Conservation (phyloP, 2,329 filamentous ascomycete genomes). For the Stagonosporopsis cucurbitacearum region DNA sequence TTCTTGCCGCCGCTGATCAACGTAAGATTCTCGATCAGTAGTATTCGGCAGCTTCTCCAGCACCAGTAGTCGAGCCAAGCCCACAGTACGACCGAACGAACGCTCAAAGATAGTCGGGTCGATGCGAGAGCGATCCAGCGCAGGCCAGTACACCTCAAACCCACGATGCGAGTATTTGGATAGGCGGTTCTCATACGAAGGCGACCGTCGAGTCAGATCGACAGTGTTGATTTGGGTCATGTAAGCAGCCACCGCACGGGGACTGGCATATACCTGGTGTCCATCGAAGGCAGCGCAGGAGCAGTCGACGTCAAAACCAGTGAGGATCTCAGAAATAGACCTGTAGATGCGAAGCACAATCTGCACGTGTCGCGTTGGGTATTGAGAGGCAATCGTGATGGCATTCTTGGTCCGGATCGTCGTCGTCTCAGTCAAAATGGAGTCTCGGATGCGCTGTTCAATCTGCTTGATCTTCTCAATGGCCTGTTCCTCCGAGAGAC, state of each 20-base stretch:
- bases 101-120: conserved; percentile 89
- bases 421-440: conserved; percentile 81
- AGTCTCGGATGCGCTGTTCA: conserved; percentile 75
- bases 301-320: conserved; percentile 88
- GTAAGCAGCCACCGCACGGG: conserved; percentile 77
- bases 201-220: conserved; percentile 78
- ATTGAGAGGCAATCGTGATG: conserved; percentile 83
- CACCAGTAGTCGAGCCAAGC: conserved; percentile 79
- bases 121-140: conserved; percentile 74
- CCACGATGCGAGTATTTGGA: conserved; percentile 82
- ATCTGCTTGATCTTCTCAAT: conserved; percentile 85
- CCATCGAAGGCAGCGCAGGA: conserved; percentile 83
- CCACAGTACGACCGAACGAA: conserved; percentile 76
- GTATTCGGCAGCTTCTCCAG: conserved; percentile 77
- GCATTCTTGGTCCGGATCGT: conserved; percentile 86
- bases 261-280: conserved; percentile 77
- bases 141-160: conserved; percentile 83
- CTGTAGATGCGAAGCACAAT: conserved; percentile 88
- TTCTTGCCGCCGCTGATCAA: conserved; percentile 72
- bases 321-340: conserved; percentile 81
- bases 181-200: conserved; percentile 85
- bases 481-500: conserved; percentile 76
- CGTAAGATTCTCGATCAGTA: conserved; percentile 71
- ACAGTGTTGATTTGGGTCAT: conserved; percentile 83
- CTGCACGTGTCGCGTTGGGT: conserved; percentile 83